Evolutionary conservation across 495 filamentous ascomycete genomes (phyloP), one percentile per base, ranked within the genome.

Genomic region (Pseudevernia furfuracea): DNA sequence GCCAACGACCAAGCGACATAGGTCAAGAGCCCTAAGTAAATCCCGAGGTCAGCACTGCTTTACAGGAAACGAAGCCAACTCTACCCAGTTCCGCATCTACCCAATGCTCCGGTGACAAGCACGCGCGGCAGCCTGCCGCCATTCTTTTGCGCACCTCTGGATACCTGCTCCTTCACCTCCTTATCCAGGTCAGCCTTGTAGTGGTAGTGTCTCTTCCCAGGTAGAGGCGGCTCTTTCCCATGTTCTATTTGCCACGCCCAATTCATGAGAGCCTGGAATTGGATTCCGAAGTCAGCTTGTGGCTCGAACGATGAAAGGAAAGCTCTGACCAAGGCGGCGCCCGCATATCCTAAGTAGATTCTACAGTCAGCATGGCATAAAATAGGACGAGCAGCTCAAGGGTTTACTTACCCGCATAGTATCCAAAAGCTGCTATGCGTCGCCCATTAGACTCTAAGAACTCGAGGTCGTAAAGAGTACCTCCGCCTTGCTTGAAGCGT

Each of bases 181-280:
- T 78, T 72, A 60, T 95, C 84, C 69, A 96, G 76, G 9, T 84
- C 83, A 49, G 80, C 79, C 75, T 95, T 88, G 70, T 90, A 91
- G 60, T 86, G 84, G 74, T 94, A 96, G 69, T 82, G 83, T 55
- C 80, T 81, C 44, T 95, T 85, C 63, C 84, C 81, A 12, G 85
- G 85, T 66, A 96, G 80, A 48, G 83, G 79, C 70, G 82, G 78
- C 70, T 82, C 76, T 58, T 81, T 82, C 65, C 81, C 82, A 74
- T 92, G 84, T 30, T 80, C 83, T 70, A 89, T 81, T 75, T 96
- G 91, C 85, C 87, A 89, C n/a, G 89, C 87, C 92, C 92, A 97
- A 63, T 85, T 86, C 80, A 91, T 83, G 61, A 96, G 77, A 32
- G 90, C 91, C 30, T n/a, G n/a, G n/a, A n/a, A n/a, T n/a, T n/a